phyloP scores from a whole-genome alignment of 768 basidiomycete species.

The Tubosaeta sp. region DNA sequence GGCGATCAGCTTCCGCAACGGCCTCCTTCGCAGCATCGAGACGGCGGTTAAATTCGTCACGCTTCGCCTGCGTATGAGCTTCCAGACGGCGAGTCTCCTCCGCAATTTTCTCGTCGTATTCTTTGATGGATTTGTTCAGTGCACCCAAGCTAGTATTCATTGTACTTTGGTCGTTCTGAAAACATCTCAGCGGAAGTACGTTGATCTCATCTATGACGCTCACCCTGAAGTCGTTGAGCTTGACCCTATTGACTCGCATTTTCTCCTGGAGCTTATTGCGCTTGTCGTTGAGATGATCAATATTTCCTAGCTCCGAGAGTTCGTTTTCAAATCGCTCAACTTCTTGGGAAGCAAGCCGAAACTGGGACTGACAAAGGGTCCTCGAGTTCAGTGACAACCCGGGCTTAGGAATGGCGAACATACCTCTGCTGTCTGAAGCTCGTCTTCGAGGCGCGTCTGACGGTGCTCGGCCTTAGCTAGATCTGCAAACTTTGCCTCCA shows the following conservation, averaged over 20 bases:
- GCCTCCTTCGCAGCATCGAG: conserved; percentile 44
- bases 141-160: conserved; percentile 42
- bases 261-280: conserved; percentile 34
- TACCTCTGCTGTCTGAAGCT: conserved; percentile 39
- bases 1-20: conserved; percentile 37
- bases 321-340: conserved; percentile 39
- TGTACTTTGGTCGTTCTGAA: conserved; percentile 47
- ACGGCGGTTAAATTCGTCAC: conserved; percentile 51
- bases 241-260: conserved; percentile 44
- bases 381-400: not conserved
- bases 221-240: conserved; percentile 45
- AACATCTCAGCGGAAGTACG: conserved; percentile 2
- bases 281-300: conserved; percentile 41
- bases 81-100: conserved; percentile 53
- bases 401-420: not conserved
- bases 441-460: conserved; percentile 38
- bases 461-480: conserved; percentile 36
- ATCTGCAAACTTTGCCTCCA: conserved; percentile 39
- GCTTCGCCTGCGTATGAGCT: conserved; percentile 56
- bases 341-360: conserved; percentile 31
- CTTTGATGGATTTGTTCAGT: conserved; percentile 31
- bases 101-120: conserved; percentile 44
- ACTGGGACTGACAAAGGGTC: conserved; percentile 26
- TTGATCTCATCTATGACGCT: conserved; percentile 8
- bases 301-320: conserved; percentile 40